Evolutionary conservation across 1,139 yeast species (phyloP).

Genomic region (Scheffersomyces illinoinensis): DNA sequence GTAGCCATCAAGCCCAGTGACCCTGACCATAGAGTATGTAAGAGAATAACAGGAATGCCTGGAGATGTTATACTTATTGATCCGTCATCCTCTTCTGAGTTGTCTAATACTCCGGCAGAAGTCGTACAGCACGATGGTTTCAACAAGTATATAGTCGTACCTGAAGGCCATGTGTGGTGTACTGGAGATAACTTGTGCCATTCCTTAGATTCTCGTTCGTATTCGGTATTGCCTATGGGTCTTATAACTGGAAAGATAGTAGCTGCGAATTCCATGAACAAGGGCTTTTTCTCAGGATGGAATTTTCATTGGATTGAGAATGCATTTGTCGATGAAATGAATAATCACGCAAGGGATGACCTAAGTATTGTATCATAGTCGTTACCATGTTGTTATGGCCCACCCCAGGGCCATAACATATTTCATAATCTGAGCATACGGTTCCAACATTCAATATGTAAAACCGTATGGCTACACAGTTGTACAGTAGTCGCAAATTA

Average conservation of each 20-base stretch:
- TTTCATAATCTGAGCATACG: neutral
- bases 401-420: slow-evolving; percentile 1
- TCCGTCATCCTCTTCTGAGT: slow-evolving; percentile 63
- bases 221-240: slow-evolving; percentile 86
- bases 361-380: neutral
- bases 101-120: slow-evolving; percentile 41
- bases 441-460: neutral
- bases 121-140: slow-evolving; percentile 42
- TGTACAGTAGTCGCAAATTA: neutral
- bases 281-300: slow-evolving; percentile 36
- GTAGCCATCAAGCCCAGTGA: slow-evolving; percentile 91
- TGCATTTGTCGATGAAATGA: slow-evolving; percentile 28
- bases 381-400: neutral
- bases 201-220: slow-evolving; percentile 88
- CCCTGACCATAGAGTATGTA: slow-evolving; percentile 83
- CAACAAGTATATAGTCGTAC: slow-evolving; percentile 65
- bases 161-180: slow-evolving; percentile 95
- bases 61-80: slow-evolving; percentile 83
- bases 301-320: slow-evolving; percentile 58
- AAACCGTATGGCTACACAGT: neutral
- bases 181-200: slow-evolving; percentile 91
- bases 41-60: slow-evolving; percentile 93
- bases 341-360: neutral
- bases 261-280: slow-evolving; percentile 56
- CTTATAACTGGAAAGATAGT: slow-evolving; percentile 83